phyloP scores from a whole-genome alignment of 441 rosid genomes.

The Populus tomentosa region DNA sequence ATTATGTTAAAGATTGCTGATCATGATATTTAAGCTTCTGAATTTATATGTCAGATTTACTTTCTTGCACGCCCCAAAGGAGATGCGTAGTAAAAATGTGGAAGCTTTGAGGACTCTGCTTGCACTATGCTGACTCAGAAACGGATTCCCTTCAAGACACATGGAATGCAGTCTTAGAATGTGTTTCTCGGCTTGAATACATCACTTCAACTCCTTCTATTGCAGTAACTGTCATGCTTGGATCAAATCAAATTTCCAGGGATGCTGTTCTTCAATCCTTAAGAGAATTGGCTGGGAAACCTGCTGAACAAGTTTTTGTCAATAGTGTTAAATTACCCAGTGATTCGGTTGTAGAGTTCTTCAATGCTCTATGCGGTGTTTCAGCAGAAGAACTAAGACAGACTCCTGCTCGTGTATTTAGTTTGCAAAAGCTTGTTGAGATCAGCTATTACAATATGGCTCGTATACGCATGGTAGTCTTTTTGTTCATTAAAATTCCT shows the following conservation, averaged over 20 bases:
- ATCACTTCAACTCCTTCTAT: conserved; percentile 91
- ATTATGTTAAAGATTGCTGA: not conserved
- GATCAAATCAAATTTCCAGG: conserved; percentile 98
- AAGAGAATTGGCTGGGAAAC: conserved; percentile 92
- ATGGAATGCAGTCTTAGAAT: conserved; percentile 99
- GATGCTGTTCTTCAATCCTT: conserved; percentile 94
- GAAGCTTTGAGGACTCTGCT: conserved; percentile 93
- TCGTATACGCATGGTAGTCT: conserved; percentile 96
- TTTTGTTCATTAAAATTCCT: not conserved
- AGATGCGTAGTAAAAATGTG: conserved; percentile 96
- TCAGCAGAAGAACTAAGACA: conserved; percentile 98
- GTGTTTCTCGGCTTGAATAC: conserved; percentile 97
- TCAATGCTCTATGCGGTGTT: conserved; percentile 97
- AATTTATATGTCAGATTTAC: conserved; percentile 69
- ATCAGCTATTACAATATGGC: conserved; percentile 99
- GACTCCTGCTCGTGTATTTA: conserved; percentile 98
- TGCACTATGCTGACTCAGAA: conserved; percentile 73
- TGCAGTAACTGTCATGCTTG: conserved; percentile 95
- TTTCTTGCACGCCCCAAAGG: conserved; percentile 99
- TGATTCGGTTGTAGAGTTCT: conserved; percentile 92
- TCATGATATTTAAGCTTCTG: conserved; percentile 23
- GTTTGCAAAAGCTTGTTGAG: conserved; percentile 99
- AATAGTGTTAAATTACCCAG: conserved; percentile 94
- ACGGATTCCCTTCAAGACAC: conserved; percentile 92
- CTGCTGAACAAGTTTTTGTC: conserved; percentile 90